These are phyloP conservation scores for Russula virescens DNA, from an alignment of 768 basidiomycete species.

Conservation along the genomic window DNA sequence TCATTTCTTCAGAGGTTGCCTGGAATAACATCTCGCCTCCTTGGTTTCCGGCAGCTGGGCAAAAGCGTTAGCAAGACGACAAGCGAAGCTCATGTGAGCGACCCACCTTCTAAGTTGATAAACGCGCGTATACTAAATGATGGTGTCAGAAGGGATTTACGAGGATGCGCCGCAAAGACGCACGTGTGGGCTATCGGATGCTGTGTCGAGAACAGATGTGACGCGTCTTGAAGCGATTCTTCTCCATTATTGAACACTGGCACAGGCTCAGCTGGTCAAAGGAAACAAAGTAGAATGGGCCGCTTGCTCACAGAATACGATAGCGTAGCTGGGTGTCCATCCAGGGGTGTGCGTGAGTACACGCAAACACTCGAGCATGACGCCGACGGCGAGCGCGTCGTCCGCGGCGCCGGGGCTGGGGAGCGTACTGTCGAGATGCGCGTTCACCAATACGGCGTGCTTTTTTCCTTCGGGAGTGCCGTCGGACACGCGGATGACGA, in stretches of 20 bases:
- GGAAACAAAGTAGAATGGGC: not conserved
- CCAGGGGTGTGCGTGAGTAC: slow-evolving; percentile 64
- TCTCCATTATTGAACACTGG: slow-evolving; percentile 94
- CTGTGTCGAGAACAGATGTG: slow-evolving; percentile 89
- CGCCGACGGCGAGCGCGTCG: slow-evolving; percentile 81
- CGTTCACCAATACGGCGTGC: slow-evolving; percentile 80
- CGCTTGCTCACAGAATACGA: slow-evolving; percentile 68
- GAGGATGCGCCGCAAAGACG: slow-evolving; percentile 27
- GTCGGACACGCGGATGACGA: slow-evolving; percentile 80
- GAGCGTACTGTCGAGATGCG: slow-evolving; percentile 86
- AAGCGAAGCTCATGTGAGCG: not conserved
- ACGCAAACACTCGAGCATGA: slow-evolving; percentile 86
- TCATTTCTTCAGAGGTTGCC: slow-evolving; percentile 93
- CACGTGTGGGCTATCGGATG: slow-evolving; percentile 69
- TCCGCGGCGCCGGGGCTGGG: slow-evolving; percentile 88
- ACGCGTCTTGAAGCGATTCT: slow-evolving; percentile 91
- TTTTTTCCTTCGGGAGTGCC: slow-evolving; percentile 66
- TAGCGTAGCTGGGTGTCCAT: slow-evolving; percentile 68
- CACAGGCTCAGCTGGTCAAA: slow-evolving; percentile 1
- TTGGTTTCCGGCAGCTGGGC: slow-evolving; percentile 72
- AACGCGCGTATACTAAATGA: slow-evolving; percentile 65
- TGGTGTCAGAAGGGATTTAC: not conserved
- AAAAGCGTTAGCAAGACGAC: slow-evolving; percentile 7
- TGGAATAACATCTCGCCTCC: slow-evolving; percentile 93
- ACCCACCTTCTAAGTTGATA: slow-evolving; percentile 81